Percentiles rank a stretch among this genome's conserved stretches.
phyloP scores from a whole-genome alignment of 2,329 filamentous ascomycete species.

The Ascosphaera acerosa region DNA sequence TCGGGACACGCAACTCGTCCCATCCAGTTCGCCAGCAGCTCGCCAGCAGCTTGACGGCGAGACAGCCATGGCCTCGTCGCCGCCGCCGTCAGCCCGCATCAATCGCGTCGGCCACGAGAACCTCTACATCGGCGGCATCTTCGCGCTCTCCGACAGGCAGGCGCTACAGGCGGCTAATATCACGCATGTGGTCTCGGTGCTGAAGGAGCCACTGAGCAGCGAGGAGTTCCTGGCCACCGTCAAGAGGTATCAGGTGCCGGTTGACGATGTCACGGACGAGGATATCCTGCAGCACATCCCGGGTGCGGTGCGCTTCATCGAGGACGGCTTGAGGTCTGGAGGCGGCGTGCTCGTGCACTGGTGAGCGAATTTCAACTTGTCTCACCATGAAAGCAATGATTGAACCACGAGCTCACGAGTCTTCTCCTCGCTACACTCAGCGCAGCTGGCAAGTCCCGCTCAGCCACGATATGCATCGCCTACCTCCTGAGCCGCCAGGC shows the following conservation, averaged over 20 bases:
- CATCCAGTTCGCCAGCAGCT: no score
- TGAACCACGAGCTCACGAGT: no score
- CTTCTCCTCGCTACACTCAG: slow-evolving; percentile 32
- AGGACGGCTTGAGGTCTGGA: slow-evolving; percentile 38
- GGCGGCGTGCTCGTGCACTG: slow-evolving; percentile 42
- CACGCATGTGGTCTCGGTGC: slow-evolving; percentile 72
- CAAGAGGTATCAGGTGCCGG: slow-evolving; percentile 57
- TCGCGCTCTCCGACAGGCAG: slow-evolving; percentile 46
- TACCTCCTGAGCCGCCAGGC: slow-evolving; percentile 45
- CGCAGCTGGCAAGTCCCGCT: slow-evolving; percentile 90
- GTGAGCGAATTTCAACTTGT: slow-evolving; percentile 23
- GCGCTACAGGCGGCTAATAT: slow-evolving; percentile 48
- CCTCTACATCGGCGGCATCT: slow-evolving; percentile 62
- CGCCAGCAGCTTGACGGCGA: no score
- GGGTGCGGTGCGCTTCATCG: slow-evolving; percentile 56
- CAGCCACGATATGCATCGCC: slow-evolving; percentile 58
- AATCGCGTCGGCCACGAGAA: slow-evolving; percentile 45
- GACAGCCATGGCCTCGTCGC: no score
- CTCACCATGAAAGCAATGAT: no score
- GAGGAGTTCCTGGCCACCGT: slow-evolving; percentile 35
- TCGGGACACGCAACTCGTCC: no score
- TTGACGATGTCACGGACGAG: slow-evolving; percentile 77
- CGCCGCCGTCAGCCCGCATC: no score
- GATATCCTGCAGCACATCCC: slow-evolving; percentile 66
- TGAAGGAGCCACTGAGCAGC: slow-evolving; percentile 34